Conservation (phyloP, 345 rosid species). For the Eutrema yunnanense region DNA sequence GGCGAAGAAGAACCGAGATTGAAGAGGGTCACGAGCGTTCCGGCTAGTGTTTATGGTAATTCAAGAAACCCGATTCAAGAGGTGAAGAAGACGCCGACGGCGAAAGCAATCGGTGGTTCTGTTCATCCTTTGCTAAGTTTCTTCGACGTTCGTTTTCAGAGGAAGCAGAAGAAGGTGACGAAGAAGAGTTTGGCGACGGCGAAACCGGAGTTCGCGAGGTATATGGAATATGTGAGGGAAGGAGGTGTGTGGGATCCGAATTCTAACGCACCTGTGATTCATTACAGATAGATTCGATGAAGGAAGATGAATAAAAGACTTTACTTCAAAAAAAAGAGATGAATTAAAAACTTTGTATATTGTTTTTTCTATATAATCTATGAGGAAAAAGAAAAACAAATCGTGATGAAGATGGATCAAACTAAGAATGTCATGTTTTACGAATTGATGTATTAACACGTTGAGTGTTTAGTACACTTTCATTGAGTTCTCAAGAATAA, state of each 20-base stretch:
- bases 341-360: constrained; percentile 7
- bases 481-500: not conserved
- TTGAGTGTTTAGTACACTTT: not conserved
- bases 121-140: constrained; percentile 64
- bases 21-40: constrained; percentile 46
- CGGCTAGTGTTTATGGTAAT: constrained; percentile 25
- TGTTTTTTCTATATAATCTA: not conserved
- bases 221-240: constrained; percentile 63
- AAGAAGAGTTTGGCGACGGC: constrained; percentile 59
- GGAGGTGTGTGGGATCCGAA: constrained; percentile 66
- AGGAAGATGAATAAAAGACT: not conserved
- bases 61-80: constrained; percentile 18
- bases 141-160: constrained; percentile 30
- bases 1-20: constrained; percentile 29
- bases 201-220: constrained; percentile 66
- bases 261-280: constrained; percentile 49
- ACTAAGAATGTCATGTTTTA: not conserved
- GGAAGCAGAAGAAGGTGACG: constrained; percentile 14
- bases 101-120: constrained; percentile 33
- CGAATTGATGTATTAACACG: constrained; percentile 7
- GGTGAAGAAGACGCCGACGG: constrained; percentile 9
- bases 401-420: not conserved
- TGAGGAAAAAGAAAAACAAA: not conserved
- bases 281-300: constrained; percentile 32
- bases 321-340: not conserved